Conservation (phyloP, 1,284 basidiomycete species). For the Flammula alnicola region DNA sequence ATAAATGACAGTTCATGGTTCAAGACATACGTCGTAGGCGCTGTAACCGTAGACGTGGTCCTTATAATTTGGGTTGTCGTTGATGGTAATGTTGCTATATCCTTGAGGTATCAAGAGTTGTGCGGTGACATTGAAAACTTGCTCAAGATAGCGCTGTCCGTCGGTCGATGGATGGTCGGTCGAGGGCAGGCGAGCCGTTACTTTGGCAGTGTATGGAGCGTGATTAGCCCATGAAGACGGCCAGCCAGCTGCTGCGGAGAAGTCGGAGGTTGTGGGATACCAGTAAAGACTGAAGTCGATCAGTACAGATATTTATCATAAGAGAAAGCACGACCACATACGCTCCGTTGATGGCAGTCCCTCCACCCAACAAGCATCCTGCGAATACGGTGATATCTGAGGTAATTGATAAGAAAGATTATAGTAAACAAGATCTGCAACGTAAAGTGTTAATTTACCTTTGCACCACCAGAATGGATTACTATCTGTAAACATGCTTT, state of each 20-base stretch:
- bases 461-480: slow-evolving; percentile 70
- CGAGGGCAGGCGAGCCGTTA: slow-evolving; percentile 56
- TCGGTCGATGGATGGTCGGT: slow-evolving; percentile 66
- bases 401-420: neutral
- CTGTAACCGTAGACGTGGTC: slow-evolving; percentile 65
- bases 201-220: slow-evolving; percentile 49
- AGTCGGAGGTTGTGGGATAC: slow-evolving; percentile 57
- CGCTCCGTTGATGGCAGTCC: slow-evolving; percentile 68
- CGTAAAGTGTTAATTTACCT: slow-evolving; percentile 33
- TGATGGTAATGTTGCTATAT: slow-evolving; percentile 58
- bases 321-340: slow-evolving; percentile 37
- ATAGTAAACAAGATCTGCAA: neutral
- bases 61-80: slow-evolving; percentile 57
- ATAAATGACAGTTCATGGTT: neutral
- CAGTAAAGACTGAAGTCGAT: slow-evolving; percentile 54
- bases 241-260: slow-evolving; percentile 56
- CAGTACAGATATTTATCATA: neutral
- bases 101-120: slow-evolving; percentile 51
- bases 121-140: slow-evolving; percentile 48
- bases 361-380: slow-evolving; percentile 66
- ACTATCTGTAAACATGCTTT: slow-evolving; percentile 62
- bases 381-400: slow-evolving; percentile 63
- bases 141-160: slow-evolving; percentile 61
- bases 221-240: slow-evolving; percentile 59
- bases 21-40: slow-evolving; percentile 51